These are phyloP conservation scores for Candida chilensis DNA, from an alignment of 805 yeast species.

Conservation along the genomic window DNA sequence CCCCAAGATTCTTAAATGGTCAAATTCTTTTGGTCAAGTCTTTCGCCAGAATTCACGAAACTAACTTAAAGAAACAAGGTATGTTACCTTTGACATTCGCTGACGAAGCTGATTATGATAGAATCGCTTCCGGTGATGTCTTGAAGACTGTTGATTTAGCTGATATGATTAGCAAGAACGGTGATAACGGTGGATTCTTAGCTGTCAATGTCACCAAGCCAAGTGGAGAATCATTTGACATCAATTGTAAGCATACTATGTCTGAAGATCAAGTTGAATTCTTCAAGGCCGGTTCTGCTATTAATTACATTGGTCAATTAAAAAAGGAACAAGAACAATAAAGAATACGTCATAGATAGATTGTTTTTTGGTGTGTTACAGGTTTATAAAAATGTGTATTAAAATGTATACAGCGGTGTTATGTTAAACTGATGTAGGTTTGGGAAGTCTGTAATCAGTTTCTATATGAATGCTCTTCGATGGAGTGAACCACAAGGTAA, in stretches of 20 bases:
- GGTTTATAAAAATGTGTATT: too few relatives aligned
- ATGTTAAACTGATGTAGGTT: too few relatives aligned
- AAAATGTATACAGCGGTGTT: too few relatives aligned
- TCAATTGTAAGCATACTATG: slow-evolving; percentile 90
- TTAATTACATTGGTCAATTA: slow-evolving; percentile 75
- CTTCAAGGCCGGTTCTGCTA: slow-evolving; percentile 96
- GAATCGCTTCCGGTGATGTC: slow-evolving; percentile 65
- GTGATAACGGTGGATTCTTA: slow-evolving; percentile 81
- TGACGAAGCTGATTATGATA: slow-evolving; percentile 82
- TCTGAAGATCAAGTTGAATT: slow-evolving; percentile 92
- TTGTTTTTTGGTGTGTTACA: too few relatives aligned
- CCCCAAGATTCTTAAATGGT: slow-evolving; percentile 94
- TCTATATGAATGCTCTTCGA: too few relatives aligned
- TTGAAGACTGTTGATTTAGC: slow-evolving; percentile 65
- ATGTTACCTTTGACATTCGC: slow-evolving; percentile 92
- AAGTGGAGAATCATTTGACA: slow-evolving; percentile 60
- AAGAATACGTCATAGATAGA: too few relatives aligned
- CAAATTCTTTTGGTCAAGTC: slow-evolving; percentile 82
- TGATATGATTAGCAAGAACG: slow-evolving; percentile 73
- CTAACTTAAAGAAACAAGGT: slow-evolving; percentile 97
- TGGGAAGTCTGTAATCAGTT: too few relatives aligned
- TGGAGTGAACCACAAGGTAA: too few relatives aligned
- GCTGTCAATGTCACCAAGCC: slow-evolving; percentile 65
- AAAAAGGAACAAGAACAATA: slow-evolving; percentile 12
- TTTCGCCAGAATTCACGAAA: slow-evolving; percentile 97